Conservation (phyloP, 2,329 filamentous ascomycete species). For the Alternaria consortialis region DNA sequence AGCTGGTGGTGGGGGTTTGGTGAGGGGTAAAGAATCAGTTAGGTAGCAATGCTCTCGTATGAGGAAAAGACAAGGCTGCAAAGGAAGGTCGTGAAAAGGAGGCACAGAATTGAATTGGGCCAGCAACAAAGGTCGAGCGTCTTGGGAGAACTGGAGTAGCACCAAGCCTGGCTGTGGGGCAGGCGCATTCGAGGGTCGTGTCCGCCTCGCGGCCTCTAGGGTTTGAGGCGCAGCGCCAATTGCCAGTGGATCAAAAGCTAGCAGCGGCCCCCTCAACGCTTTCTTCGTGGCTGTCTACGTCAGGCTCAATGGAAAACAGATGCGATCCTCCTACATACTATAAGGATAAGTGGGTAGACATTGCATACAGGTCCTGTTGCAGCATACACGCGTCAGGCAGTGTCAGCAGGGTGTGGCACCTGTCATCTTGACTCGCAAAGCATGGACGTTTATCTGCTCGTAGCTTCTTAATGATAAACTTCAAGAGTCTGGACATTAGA, state of each 20-base stretch:
- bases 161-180: slow-evolving; percentile 37
- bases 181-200: slow-evolving; percentile 34
- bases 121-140: slow-evolving; percentile 28
- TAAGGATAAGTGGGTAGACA: background rate
- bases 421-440: slow-evolving; percentile 4
- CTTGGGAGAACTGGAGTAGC: slow-evolving; percentile 29
- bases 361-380: background rate
- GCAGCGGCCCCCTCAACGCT: slow-evolving; percentile 10
- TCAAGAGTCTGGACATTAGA: background rate
- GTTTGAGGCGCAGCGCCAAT: slow-evolving; percentile 28
- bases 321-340: background rate
- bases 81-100: slow-evolving; percentile 25
- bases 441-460: background rate
- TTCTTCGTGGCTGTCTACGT: slow-evolving; percentile 12
- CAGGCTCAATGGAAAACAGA: slow-evolving; percentile 17
- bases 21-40: slow-evolving; percentile 42
- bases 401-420: background rate
- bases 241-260: slow-evolving; percentile 19
- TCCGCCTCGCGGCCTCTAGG: slow-evolving; percentile 36
- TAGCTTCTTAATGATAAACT: background rate
- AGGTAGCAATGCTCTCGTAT: slow-evolving; percentile 31
- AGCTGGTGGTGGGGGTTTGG: slow-evolving; percentile 40
- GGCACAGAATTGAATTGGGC: slow-evolving; percentile 25
- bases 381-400: slow-evolving; percentile 2
- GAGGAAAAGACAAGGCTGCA: slow-evolving; percentile 21